A percentile compares a stretch with the other conserved stretches of the same genome.
phyloP scores from a whole-genome alignment of 345 rosid species.

The Moringa oleifera region DNA sequence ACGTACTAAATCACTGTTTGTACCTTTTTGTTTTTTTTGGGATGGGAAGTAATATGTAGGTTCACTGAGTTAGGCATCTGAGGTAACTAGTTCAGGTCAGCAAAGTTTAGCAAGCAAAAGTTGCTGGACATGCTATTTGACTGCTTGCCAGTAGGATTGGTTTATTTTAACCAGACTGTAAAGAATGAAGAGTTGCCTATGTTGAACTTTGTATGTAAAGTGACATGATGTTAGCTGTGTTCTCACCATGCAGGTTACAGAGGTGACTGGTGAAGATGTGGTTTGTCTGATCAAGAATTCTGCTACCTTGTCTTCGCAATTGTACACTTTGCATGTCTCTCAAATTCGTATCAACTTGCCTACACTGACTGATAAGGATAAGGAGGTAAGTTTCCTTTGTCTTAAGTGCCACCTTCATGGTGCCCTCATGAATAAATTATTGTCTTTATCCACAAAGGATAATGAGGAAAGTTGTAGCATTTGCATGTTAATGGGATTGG shows the following conservation, averaged over 20 bases:
- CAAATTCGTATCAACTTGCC: slow-evolving; percentile 61
- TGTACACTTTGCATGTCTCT: slow-evolving; percentile 67
- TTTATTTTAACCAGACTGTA: neutral
- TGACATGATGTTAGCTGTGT: neutral
- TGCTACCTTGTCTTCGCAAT: slow-evolving; percentile 44
- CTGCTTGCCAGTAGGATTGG: slow-evolving; percentile 1
- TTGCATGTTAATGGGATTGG: too few relatives aligned
- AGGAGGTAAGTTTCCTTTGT: slow-evolving; percentile 36
- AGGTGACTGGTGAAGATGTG: slow-evolving; percentile 56
- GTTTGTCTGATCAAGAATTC: slow-evolving; percentile 63
- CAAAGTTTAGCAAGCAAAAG: neutral
- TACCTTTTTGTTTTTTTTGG: slow-evolving; percentile 1
- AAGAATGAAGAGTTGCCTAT: neutral
- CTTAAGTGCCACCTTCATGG: too few relatives aligned
- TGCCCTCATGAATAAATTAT: too few relatives aligned
- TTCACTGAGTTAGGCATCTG: slow-evolving; percentile 1
- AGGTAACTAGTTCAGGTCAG: neutral
- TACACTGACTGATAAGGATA: slow-evolving; percentile 55
- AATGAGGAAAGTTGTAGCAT: too few relatives aligned
- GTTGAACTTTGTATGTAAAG: neutral
- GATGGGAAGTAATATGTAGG: neutral
- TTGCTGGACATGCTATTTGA: neutral
- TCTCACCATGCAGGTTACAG: slow-evolving; percentile 39
- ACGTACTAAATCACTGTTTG: neutral
- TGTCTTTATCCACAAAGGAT: too few relatives aligned